Percentiles rank a stretch among this genome's conserved stretches.
phyloP scores from a whole-genome alignment of 2,329 filamentous ascomycete genomes.

The Fusarium sp. region DNA sequence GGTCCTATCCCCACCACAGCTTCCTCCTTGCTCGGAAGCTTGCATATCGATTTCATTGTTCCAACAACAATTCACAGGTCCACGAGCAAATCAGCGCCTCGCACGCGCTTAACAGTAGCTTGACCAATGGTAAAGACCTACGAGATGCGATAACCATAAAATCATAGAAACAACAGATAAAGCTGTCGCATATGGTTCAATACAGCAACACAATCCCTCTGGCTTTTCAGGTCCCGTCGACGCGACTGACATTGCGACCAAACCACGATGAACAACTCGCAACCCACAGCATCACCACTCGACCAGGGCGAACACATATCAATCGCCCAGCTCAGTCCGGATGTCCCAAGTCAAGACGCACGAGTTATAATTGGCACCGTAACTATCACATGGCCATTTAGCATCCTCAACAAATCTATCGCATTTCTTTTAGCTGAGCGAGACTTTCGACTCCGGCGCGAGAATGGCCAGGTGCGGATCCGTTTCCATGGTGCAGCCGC shows the following conservation, averaged over 20 bases:
- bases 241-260: constrained; percentile 27
- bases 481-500: constrained; percentile 78
- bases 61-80: background rate
- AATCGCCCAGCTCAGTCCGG: constrained; percentile 65
- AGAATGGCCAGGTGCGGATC: constrained; percentile 82
- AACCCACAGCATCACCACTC: constrained; percentile 36
- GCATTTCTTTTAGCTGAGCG: constrained; percentile 85
- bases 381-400: constrained; percentile 92
- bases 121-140: background rate
- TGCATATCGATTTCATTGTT: constrained; percentile 16
- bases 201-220: background rate
- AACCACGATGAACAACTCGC: constrained; percentile 40
- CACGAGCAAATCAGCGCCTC: constrained; percentile 2
- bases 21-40: constrained; percentile 26
- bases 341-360: constrained; percentile 52
- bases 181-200: constrained; percentile 9
- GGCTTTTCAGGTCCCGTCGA: constrained; percentile 21
- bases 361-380: constrained; percentile 74
- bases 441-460: constrained; percentile 81
- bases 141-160: constrained; percentile 11
- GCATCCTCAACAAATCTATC: constrained; percentile 75
- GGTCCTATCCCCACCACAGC: constrained; percentile 26
- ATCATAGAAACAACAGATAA: background rate
- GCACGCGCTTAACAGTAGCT: constrained; percentile 4
- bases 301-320: constrained; percentile 53